Evolutionary conservation across 2,329 filamentous ascomycete species (phyloP), one percentile per base, ranked within the genome.

Genomic region (Exophiala phaeomuriformis): DNA sequence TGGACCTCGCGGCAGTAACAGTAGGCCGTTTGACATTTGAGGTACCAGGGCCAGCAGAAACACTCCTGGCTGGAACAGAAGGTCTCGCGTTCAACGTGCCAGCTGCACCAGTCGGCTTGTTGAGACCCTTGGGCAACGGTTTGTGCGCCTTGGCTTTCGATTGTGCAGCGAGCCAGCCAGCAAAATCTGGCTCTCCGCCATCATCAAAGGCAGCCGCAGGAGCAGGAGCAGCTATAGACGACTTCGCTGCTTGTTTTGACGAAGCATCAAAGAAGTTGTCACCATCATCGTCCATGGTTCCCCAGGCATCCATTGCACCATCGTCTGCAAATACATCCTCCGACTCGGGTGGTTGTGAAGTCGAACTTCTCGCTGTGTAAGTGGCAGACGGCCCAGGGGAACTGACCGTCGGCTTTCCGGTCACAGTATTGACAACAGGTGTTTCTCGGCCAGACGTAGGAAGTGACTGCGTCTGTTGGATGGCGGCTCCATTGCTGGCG

Each of bases 81-180:
- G 71, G 67, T 53, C 66, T 59, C 30, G 47, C 59, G 35, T 58
- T 54, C 19, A 69, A 64, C 55, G 71, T 71, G 6, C 47, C 47
- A 27, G 28, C 49, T 28, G 67, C 62, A 5, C 68, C 62, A 9
- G 68, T 60, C 1, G 70, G 65, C 70, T 94, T 95, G 1, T 76
- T 72, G 29, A 97, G 68, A 0, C 91, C 91, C 71, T 95, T 98
- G 0, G 91, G 90, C 51, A 97, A 67, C 2, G 84, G 73, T 61
- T 87, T 93, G 63, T 77, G 78, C 1, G 70, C 63, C 72, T 94
- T 96, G 58, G 86, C 81, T 58, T 84, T 79, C 4, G 86, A 82
- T 67, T 96, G 89, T 8, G 90, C 90, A 8, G 88, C 90, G 27
- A 97, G 71, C 90, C 93, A 97, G 3, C 90, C 90, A 3, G 90